These are phyloP conservation scores for Fragaria vesca DNA, from an alignment of 306 rosid genomes.

Conservation along the genomic window DNA sequence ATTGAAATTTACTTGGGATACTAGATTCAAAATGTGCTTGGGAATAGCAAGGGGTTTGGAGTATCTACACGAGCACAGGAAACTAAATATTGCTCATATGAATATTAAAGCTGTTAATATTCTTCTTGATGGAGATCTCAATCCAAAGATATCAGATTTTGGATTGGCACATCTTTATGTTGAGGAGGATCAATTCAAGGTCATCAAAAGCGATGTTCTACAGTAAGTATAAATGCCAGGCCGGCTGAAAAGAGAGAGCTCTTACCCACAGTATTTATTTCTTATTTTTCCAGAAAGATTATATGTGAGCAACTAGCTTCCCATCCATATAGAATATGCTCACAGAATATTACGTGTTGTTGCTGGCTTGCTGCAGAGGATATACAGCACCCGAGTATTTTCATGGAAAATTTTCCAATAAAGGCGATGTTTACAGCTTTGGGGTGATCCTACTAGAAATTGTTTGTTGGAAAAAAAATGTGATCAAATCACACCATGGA, in stretches of 20 bases:
- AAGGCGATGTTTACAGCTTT: conserved; percentile 6
- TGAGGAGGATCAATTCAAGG: not conserved
- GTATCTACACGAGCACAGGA: conserved; percentile 18
- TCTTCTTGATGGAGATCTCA: conserved; percentile 10
- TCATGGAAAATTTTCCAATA: not conserved
- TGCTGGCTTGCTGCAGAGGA: not conserved
- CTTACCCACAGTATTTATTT: no score
- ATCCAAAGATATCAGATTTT: not conserved
- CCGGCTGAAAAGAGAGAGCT: no score
- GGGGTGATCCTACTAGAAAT: conserved; percentile 13
- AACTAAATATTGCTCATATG: conserved; percentile 1
- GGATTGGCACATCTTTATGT: not conserved
- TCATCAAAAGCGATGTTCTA: not conserved
- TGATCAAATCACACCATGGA: not conserved
- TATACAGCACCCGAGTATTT: conserved; percentile 3
- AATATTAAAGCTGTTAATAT: conserved; percentile 20
- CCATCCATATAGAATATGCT: not conserved
- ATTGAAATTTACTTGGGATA: not conserved
- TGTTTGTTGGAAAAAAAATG: conserved; percentile 20
- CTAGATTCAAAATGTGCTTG: conserved; percentile 16
- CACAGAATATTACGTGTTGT: not conserved
- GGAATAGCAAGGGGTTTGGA: conserved; percentile 25
- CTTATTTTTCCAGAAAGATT: no score
- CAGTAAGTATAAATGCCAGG: not conserved
- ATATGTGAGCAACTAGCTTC: not conserved